phyloP scores from a whole-genome alignment of 768 basidiomycete species.

The Calocera viscosa region DNA sequence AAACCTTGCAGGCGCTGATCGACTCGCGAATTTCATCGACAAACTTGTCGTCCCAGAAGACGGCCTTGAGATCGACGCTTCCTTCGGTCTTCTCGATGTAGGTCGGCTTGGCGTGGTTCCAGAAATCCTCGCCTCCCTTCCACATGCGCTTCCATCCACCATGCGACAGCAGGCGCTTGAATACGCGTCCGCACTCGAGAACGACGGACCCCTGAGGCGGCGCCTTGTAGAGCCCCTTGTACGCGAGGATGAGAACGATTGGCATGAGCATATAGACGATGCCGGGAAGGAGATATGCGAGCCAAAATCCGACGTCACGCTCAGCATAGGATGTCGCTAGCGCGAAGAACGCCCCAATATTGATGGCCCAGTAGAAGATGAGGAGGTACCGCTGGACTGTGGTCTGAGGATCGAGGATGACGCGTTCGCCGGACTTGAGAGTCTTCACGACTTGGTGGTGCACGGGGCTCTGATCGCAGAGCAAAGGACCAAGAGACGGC shows the following conservation, averaged over 20 bases:
- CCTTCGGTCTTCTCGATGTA: slow-evolving; percentile 19
- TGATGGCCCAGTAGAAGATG: slow-evolving; percentile 27
- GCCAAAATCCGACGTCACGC: slow-evolving; percentile 26
- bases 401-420: slow-evolving; percentile 24
- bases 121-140: slow-evolving; percentile 23
- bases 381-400: slow-evolving; percentile 23
- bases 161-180: slow-evolving; percentile 18
- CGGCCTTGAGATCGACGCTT: slow-evolving; percentile 15
- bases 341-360: slow-evolving; percentile 25
- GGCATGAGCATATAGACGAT: slow-evolving; percentile 27
- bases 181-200: slow-evolving; percentile 21
- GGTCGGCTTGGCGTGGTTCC: slow-evolving; percentile 24
- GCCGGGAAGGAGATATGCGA: slow-evolving; percentile 24
- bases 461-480: slow-evolving; percentile 27
- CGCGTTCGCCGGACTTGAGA: slow-evolving; percentile 22
- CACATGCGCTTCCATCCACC: slow-evolving; percentile 18
- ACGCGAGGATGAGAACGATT: slow-evolving; percentile 20
- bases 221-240: slow-evolving; percentile 22
- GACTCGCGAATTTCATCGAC: slow-evolving; percentile 25
- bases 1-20: slow-evolving; percentile 24
- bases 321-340: slow-evolving; percentile 24
- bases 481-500: slow-evolving; percentile 24
- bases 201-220: slow-evolving; percentile 27
- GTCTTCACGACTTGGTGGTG: slow-evolving; percentile 18
- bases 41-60: slow-evolving; percentile 27